These are phyloP conservation scores for Citrus trifoliata DNA, from an alignment of 345 rosid genomes.

Conservation along the genomic window DNA sequence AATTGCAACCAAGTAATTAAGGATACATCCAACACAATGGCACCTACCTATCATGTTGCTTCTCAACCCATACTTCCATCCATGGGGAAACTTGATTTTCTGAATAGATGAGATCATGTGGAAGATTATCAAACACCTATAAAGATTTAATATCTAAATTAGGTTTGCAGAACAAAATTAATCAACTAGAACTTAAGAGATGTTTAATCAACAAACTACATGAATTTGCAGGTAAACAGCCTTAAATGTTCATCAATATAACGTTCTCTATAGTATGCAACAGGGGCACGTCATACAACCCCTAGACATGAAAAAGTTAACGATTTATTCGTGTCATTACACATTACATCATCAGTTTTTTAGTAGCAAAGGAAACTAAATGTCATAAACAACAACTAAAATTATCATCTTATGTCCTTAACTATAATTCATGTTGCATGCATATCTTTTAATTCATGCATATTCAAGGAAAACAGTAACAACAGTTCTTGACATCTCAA, in stretches of 20 bases:
- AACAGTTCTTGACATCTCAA: background rate
- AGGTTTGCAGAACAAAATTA: background rate
- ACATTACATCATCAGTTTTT: background rate
- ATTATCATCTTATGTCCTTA: background rate
- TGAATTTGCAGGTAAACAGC: background rate
- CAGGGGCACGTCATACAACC: background rate
- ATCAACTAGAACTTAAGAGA: conserved; percentile 4
- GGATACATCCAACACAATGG: conserved; percentile 1
- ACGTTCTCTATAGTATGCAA: background rate
- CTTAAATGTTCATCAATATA: conserved; percentile 1
- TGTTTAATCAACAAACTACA: background rate
- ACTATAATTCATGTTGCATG: background rate
- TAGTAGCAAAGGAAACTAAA: background rate
- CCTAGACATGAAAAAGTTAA: background rate
- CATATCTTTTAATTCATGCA: background rate
- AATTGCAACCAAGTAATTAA: background rate
- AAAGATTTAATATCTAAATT: conserved; percentile 17
- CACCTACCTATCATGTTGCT: conserved; percentile 58
- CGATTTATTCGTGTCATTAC: background rate
- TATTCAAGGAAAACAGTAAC: background rate
- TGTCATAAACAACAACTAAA: background rate
- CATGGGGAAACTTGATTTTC: conserved; percentile 81
- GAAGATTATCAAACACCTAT: conserved; percentile 98
- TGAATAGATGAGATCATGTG: conserved; percentile 85
- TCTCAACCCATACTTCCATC: conserved; percentile 94